Percentiles rank a stretch among this genome's conserved stretches.
These are phyloP conservation scores for Coniochaeta ligniaria DNA, from an alignment of 2,329 filamentous ascomycete genomes.

Conservation along the genomic window DNA sequence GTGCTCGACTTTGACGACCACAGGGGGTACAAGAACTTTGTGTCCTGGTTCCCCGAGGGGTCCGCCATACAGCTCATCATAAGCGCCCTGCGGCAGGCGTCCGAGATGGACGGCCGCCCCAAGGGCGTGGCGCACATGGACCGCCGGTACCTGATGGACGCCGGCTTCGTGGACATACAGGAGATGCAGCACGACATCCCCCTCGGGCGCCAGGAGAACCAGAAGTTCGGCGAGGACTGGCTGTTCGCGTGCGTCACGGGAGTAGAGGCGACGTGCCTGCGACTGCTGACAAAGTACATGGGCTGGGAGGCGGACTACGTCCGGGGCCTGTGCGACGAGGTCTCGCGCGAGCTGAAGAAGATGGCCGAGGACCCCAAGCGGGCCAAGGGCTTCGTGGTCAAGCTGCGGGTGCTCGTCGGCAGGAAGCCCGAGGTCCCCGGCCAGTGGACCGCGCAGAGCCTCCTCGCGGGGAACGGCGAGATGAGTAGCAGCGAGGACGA, in stretches of 20 bases:
- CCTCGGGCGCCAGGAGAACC: constrained; percentile 33
- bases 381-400: constrained; percentile 35
- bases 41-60: constrained; percentile 32
- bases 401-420: constrained; percentile 39
- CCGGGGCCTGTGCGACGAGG: constrained; percentile 35
- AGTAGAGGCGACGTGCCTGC: constrained; percentile 39
- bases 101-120: constrained; percentile 35
- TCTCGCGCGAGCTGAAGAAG: constrained; percentile 39
- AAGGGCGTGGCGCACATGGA: constrained; percentile 38
- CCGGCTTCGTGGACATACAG: constrained; percentile 44
- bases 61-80: constrained; percentile 36
- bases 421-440: constrained; percentile 35
- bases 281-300: constrained; percentile 44
- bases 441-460: constrained; percentile 18
- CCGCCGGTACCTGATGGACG: constrained; percentile 33
- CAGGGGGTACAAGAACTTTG: constrained; percentile 27
- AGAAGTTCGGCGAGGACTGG: constrained; percentile 45
- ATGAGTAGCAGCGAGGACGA: constrained; percentile 16
- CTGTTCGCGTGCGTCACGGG: constrained; percentile 43
- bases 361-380: constrained; percentile 38
- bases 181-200: constrained; percentile 41
- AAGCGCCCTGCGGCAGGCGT: constrained; percentile 33
- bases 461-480: constrained; percentile 14
- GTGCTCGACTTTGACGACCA: constrained; percentile 44
- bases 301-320: constrained; percentile 44